Percentiles rank a stretch among this genome's conserved stretches.
phyloP scores from a whole-genome alignment of 306 rosid genomes.

The Hippophae rhamnoides region DNA sequence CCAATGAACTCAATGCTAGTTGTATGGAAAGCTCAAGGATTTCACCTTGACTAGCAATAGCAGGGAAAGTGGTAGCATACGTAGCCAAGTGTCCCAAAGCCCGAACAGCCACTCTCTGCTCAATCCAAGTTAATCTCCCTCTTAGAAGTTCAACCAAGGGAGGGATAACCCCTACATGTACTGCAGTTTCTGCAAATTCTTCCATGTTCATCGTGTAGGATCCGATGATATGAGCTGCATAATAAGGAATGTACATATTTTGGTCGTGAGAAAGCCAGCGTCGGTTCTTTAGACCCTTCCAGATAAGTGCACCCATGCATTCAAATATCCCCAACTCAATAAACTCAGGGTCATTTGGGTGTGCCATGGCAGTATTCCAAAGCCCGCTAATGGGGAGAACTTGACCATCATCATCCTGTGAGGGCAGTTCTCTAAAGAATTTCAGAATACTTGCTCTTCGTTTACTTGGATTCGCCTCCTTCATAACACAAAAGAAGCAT shows the following conservation, averaged over 20 bases:
- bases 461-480: slow-evolving; percentile 92
- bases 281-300: slow-evolving; percentile 94
- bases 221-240: slow-evolving; percentile 95
- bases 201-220: slow-evolving; percentile 99
- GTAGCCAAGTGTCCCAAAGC: slow-evolving; percentile 98
- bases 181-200: slow-evolving; percentile 80
- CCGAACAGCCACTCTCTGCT: slow-evolving; percentile 97
- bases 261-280: slow-evolving; percentile 99
- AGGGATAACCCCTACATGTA: slow-evolving; percentile 79
- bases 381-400: slow-evolving; percentile 99
- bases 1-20: slow-evolving; percentile 79
- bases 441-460: slow-evolving; percentile 83
- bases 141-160: slow-evolving; percentile 90
- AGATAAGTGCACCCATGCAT: slow-evolving; percentile 88
- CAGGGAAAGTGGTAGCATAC: slow-evolving; percentile 73
- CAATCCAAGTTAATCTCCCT: slow-evolving; percentile 96
- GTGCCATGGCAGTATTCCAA: slow-evolving; percentile 99
- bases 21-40: slow-evolving; percentile 92
- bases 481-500: slow-evolving; percentile 98
- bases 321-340: slow-evolving; percentile 88
- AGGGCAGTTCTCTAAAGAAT: slow-evolving; percentile 88
- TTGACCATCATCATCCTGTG: slow-evolving; percentile 96
- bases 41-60: slow-evolving; percentile 78
- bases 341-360: slow-evolving; percentile 96
- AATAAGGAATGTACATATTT: slow-evolving; percentile 91